Conservation (phyloP, 2,329 filamentous ascomycete species). For the Dryadomyces quercus-mongolicae region DNA sequence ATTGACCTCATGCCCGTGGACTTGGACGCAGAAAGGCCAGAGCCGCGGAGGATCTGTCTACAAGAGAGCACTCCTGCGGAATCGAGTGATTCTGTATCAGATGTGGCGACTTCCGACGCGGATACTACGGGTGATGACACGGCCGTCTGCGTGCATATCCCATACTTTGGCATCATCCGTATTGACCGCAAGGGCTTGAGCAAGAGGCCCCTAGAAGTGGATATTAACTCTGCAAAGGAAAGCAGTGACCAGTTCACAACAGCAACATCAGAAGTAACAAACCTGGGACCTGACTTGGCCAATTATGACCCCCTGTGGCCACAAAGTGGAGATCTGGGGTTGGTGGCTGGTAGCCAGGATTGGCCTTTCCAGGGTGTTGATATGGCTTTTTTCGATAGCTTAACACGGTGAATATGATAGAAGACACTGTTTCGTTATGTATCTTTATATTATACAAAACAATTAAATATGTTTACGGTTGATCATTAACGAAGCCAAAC, state of each 20-base stretch:
- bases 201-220: not conserved
- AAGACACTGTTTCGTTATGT: too few species aligned
- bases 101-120: too few species aligned
- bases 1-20: conserved; percentile 23
- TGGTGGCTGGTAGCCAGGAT: not conserved
- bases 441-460: not conserved
- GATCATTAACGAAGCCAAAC: too few species aligned
- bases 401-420: not conserved
- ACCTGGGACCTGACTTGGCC: not conserved
- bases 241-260: not conserved
- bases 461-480: too few species aligned
- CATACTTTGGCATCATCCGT: conserved; percentile 26
- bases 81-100: too few species aligned
- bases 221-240: too few species aligned
- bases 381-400: not conserved
- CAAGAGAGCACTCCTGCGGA: not conserved
- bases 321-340: not conserved
- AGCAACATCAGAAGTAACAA: not conserved
- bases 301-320: not conserved
- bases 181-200: conserved; percentile 13
- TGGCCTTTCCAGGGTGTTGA: not conserved
- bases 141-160: conserved; percentile 23
- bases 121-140: too few species aligned
- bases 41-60: not conserved
- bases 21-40: not conserved